phyloP scores from a whole-genome alignment of 441 rosid genomes.

The Cnidoscolus chayamansa region DNA sequence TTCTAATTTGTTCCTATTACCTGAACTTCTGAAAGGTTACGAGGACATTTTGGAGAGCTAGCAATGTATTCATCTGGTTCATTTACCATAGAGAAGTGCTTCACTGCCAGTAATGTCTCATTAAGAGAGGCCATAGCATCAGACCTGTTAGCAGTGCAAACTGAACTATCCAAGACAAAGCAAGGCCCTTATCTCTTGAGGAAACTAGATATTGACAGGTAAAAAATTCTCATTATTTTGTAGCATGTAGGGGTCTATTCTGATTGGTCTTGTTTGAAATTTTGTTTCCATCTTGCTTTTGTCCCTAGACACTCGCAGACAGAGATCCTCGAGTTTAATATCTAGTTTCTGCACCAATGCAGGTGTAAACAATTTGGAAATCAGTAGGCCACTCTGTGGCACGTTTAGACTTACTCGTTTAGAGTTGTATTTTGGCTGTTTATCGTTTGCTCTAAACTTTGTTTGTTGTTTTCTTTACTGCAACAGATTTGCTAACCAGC shows the following conservation, averaged over 20 bases:
- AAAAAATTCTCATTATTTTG: slow-evolving; percentile 33
- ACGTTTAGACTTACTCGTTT: background rate
- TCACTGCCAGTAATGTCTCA: slow-evolving; percentile 58
- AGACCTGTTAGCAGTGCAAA: slow-evolving; percentile 57
- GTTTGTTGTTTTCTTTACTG: slow-evolving; percentile 18
- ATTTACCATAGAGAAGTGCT: slow-evolving; percentile 83
- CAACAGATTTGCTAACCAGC: slow-evolving; percentile 55
- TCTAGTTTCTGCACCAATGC: no score
- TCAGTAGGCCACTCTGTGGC: no score
- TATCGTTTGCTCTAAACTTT: slow-evolving; percentile 2
- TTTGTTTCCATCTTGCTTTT: background rate
- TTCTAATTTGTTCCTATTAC: slow-evolving; percentile 19
- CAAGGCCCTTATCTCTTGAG: slow-evolving; percentile 82
- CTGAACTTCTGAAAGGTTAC: slow-evolving; percentile 50
- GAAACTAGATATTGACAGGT: slow-evolving; percentile 77
- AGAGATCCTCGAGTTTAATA: background rate
- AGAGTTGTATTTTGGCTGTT: background rate
- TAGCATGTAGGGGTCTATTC: background rate
- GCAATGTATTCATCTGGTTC: slow-evolving; percentile 71
- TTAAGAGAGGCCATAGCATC: slow-evolving; percentile 68
- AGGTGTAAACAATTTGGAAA: no score
- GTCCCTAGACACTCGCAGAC: background rate
- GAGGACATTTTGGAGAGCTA: slow-evolving; percentile 82
- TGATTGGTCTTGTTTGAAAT: background rate
- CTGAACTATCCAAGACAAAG: slow-evolving; percentile 65